Evolutionary conservation across 495 filamentous ascomycete genomes (phyloP).

Genomic region (Penicillium macrosclerotiorum): DNA sequence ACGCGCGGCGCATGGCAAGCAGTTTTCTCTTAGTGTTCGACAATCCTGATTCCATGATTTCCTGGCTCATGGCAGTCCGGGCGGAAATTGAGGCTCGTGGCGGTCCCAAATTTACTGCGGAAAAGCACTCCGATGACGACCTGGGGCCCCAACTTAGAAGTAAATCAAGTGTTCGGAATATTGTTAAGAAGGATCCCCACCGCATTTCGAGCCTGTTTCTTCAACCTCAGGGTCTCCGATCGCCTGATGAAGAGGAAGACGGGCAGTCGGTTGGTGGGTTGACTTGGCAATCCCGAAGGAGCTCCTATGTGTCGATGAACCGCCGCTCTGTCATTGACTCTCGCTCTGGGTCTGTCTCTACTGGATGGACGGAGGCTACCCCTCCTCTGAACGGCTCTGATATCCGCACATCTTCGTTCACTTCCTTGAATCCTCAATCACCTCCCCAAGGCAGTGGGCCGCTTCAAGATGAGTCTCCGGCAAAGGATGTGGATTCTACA

Average conservation of each 20-base stretch:
- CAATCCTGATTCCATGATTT: slow-evolving; percentile 79
- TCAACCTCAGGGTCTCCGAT: slow-evolving; percentile 42
- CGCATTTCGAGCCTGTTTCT: slow-evolving; percentile 62
- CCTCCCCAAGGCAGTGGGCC: slow-evolving; percentile 11
- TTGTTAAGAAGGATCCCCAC: slow-evolving; percentile 52
- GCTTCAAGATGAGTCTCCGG: slow-evolving; percentile 13
- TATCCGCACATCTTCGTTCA: slow-evolving; percentile 15
- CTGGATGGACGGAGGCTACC: slow-evolving; percentile 27
- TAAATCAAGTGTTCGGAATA: slow-evolving; percentile 32
- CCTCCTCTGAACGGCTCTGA: slow-evolving; percentile 15
- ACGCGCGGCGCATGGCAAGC: slow-evolving; percentile 59
- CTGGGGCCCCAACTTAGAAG: slow-evolving; percentile 40
- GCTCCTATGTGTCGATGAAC: slow-evolving; percentile 31
- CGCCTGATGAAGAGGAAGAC: slow-evolving; percentile 27
- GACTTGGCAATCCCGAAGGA: slow-evolving; percentile 29
- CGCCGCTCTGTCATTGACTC: slow-evolving; percentile 32
- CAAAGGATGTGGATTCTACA: slow-evolving; percentile 9
- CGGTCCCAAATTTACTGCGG: slow-evolving; percentile 62
- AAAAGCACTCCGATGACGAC: slow-evolving; percentile 40
- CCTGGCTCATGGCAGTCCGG: slow-evolving; percentile 66
- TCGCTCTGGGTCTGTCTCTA: slow-evolving; percentile 32
- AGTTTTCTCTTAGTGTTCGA: slow-evolving; percentile 79
- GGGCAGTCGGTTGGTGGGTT: slow-evolving; percentile 21
- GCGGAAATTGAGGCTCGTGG: slow-evolving; percentile 68
- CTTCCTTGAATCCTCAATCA: slow-evolving; percentile 13